A percentile compares a stretch with the other conserved stretches of the same genome.
Conservation (phyloP, 805 yeast species). For the Nakazawaea populi region DNA sequence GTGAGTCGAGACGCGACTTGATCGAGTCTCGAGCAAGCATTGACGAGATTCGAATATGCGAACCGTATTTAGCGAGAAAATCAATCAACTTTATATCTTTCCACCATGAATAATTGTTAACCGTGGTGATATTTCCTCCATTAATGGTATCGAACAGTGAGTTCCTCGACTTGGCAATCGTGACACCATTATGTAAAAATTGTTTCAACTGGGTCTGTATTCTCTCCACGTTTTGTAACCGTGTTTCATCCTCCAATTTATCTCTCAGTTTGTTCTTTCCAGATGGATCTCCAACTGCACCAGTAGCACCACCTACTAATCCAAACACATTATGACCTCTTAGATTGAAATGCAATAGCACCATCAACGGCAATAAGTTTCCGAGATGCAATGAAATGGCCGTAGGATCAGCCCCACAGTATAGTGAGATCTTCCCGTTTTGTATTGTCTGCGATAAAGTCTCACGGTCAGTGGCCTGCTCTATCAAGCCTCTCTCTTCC, state of each 20-base stretch:
- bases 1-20: conserved; percentile 61
- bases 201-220: conserved; percentile 57
- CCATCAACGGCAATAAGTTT: conserved; percentile 81
- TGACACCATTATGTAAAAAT: conserved; percentile 57
- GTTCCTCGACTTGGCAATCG: conserved; percentile 52
- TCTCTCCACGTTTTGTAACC: conserved; percentile 49
- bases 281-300: conserved; percentile 94
- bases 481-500: conserved; percentile 39
- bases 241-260: conserved; percentile 43
- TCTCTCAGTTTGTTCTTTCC: conserved; percentile 78
- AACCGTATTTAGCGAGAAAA: conserved; percentile 73
- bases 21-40: conserved; percentile 91
- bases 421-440: conserved; percentile 45
- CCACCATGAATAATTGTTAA: conserved; percentile 87
- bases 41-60: conserved; percentile 70
- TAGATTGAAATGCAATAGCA: conserved; percentile 73
- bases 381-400: conserved; percentile 89
- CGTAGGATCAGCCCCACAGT: conserved; percentile 96
- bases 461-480: conserved; percentile 29
- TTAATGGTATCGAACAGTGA: not conserved
- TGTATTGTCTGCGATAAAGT: conserved; percentile 13
- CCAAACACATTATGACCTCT: conserved; percentile 85
- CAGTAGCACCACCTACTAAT: conserved; percentile 93
- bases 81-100: conserved; percentile 64
- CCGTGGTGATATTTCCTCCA: conserved; percentile 14